Percentiles rank a stretch among this genome's conserved stretches.
phyloP scores from a whole-genome alignment of 768 basidiomycete genomes.

The Favolaschia claudopus region DNA sequence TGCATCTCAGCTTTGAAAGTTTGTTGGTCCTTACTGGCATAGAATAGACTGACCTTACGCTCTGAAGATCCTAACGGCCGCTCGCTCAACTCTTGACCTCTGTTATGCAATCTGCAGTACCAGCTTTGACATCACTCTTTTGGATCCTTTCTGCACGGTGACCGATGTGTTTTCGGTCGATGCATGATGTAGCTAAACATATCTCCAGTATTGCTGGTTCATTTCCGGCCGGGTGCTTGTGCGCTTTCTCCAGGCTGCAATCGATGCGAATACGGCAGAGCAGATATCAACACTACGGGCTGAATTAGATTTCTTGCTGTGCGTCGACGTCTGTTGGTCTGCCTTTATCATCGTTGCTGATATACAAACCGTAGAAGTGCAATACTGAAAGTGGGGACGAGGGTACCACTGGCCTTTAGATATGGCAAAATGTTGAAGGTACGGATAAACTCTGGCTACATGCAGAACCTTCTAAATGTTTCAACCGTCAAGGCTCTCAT shows the following conservation, averaged over 20 bases:
- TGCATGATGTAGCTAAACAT: neutral
- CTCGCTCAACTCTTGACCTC: conserved; percentile 71
- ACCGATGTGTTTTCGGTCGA: conserved; percentile 28
- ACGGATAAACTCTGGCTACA: conserved; percentile 35
- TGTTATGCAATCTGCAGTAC: conserved; percentile 73
- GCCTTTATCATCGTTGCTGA: neutral
- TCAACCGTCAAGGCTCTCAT: no score
- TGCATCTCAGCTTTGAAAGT: conserved; percentile 81
- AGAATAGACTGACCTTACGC: no score
- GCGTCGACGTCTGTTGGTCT: conserved; percentile 32
- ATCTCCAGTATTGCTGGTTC: conserved; percentile 71
- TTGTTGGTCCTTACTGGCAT: no score
- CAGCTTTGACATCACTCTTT: conserved; percentile 72
- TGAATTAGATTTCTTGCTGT: conserved; percentile 78
- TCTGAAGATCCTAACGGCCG: conserved; percentile 70
- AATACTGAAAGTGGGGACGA: conserved; percentile 67
- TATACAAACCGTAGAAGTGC: conserved; percentile 51
- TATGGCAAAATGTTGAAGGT: conserved; percentile 64
- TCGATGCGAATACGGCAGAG: conserved; percentile 61
- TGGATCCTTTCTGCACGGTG: conserved; percentile 77
- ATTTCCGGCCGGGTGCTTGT: conserved; percentile 70
- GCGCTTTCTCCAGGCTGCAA: conserved; percentile 70
- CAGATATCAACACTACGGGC: conserved; percentile 64
- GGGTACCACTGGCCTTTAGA: conserved; percentile 70
- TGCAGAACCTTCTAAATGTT: no score